Evolutionary conservation across 2,329 filamentous ascomycete species (phyloP), one percentile per base, ranked within the genome.

Genomic region (Aspergillus ochraceoroseus): DNA sequence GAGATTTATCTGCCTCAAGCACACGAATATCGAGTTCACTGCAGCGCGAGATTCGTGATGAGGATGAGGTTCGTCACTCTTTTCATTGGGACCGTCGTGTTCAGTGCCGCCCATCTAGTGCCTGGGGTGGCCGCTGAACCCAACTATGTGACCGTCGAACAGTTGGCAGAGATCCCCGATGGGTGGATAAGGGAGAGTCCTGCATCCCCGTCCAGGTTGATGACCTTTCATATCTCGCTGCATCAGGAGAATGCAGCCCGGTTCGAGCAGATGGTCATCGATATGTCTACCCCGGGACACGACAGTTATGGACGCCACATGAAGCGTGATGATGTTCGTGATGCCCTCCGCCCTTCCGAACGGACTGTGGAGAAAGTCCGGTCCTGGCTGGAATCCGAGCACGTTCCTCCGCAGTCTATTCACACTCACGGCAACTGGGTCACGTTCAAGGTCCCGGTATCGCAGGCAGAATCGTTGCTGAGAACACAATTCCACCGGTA

Each of bases 291-390:
- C 0, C 81, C 81, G 1, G 70, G 67, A 18, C 71, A 80, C 49
- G 61, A 69, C 1, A 67, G 64, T 13, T 85, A 85, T 56, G 80
- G 81, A 23, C 66, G 73, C 51, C 77, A 83, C 52, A 63, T 85
- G 62, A 77, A 73, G 42, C 73, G 74, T n/a, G 71, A 79, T 22
- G 71, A 83, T 51, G 59, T 83, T 23, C 72, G 73, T 19, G 63
- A 67, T 0, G 67, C 76, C 39, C 64, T 80, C 26, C 73, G 73
- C 12, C 77, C 79, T 0, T 62, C 68, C 2, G 56, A 64, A 0
- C 65, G 71, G 14, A 71, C 73, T 3, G 70, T 71, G 9, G 55
- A 67, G 18, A 66, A 66, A 2, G 70, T 84, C 12, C 48, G 75
- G 2, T 55, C 61, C 5, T 85, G 81, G 80, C 67, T 85, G 9